Evolutionary conservation across 2,329 filamentous ascomycete species (phyloP).

Genomic region (Aureobasidium sp.): DNA sequence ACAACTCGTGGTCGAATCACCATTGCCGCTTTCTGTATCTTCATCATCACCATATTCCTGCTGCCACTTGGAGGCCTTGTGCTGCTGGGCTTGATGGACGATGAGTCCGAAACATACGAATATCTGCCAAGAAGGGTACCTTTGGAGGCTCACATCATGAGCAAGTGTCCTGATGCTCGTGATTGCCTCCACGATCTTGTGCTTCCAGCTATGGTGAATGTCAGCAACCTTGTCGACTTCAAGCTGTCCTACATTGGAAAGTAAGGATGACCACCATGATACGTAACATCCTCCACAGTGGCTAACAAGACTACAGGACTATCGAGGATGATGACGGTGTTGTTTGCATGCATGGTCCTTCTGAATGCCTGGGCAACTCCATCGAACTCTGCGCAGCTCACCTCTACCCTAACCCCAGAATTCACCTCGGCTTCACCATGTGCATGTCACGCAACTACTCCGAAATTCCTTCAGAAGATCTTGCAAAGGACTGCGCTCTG

Average conservation of each 20-base stretch:
- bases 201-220: constrained; percentile 76
- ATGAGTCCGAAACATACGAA: constrained; percentile 17
- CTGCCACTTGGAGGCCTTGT: constrained; percentile 22
- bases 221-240: constrained; percentile 83
- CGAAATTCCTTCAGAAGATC: constrained; percentile 67
- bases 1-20: constrained; percentile 23
- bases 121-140: constrained; percentile 49
- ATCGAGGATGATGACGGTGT: constrained; percentile 69
- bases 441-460: constrained; percentile 73
- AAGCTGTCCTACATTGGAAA: constrained; percentile 82
- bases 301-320: constrained; percentile 38
- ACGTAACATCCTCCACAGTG: neutral
- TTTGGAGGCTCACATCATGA: constrained; percentile 90
- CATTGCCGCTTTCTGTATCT: constrained; percentile 27
- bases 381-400: constrained; percentile 83
- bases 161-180: constrained; percentile 85
- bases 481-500: constrained; percentile 80
- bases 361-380: constrained; percentile 90
- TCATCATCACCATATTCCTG: constrained; percentile 25
- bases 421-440: constrained; percentile 86
- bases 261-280: constrained; percentile 37
- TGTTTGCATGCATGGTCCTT: constrained; percentile 79
- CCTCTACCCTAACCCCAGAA: constrained; percentile 78
- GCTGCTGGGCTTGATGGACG: constrained; percentile 25
- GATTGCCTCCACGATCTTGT: constrained; percentile 76